Evolutionary conservation across 2,329 filamentous ascomycete species (phyloP), one percentile per base, ranked within the genome.

Genomic region (Cladobotryum mycophilum): DNA sequence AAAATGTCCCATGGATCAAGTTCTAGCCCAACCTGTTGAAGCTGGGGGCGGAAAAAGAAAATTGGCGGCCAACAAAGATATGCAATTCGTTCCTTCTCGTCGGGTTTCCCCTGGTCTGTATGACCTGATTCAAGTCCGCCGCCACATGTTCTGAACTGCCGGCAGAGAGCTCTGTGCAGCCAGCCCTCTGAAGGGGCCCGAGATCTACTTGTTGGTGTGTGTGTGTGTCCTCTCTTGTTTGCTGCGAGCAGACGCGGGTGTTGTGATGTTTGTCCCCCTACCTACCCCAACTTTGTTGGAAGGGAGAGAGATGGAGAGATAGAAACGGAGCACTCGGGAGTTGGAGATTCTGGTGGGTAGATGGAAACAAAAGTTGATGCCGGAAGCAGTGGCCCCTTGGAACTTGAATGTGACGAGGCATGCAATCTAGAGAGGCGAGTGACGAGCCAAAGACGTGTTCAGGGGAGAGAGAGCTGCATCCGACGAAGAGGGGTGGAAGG

Each of bases 131-230:
- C 25, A 30, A 30, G 25, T 30, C 9, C 25, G 25, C 8, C 25
- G 25, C 25, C 25, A 38, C 22, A 13, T 34, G 33, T 20, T 20
- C n/a, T 49, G 42, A 52, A 52, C 41, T 52, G n/a, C 47, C 42
- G 50, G 36, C n/a, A 49, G 41, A 20, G 20, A 18, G 11, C 41
- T 45, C 33, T 11, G 13, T 42, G 49, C 34, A 12, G 45, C 25
- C 25, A 34, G 49, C 42, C 34, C 45, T 22, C 37, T 41, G 30
- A 14, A 35, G 33, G 41, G 34, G 22, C 17, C 35, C 14, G 25
- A 45, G 45, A 48, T 45, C 45, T 52, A 44, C 40, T 34, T 12
- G 17, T 25, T 42, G 41, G 41, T 42, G 41, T 30, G 20, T 42
- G 41, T 22, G 13, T n/a, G 25, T 30, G 25, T 30, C 6, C 25